Conservation (phyloP, 345 rosid species). For the Xanthoceras sorbifolium region DNA sequence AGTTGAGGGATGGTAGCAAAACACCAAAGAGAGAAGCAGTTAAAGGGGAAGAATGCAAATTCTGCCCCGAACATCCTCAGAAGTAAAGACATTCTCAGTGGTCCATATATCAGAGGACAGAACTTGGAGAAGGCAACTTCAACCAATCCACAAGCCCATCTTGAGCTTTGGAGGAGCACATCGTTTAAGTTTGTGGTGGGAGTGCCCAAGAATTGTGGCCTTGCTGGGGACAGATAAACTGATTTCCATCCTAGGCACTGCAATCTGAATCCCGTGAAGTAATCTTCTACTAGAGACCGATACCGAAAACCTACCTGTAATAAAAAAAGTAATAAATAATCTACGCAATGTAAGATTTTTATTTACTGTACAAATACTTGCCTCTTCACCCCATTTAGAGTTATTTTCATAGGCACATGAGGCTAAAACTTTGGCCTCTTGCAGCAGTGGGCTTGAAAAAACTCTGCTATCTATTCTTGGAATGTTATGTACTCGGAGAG, state of each 20-base stretch:
- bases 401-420: conserved; percentile 35
- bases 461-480: not conserved
- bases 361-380: conserved; percentile 15
- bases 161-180: conserved; percentile 26
- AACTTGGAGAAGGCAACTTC: conserved; percentile 30
- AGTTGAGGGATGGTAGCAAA: conserved; percentile 34
- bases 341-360: too few relatives aligned
- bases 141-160: conserved; percentile 34
- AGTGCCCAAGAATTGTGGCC: conserved; percentile 30
- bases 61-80: conserved; percentile 30
- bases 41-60: conserved; percentile 23
- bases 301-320: conserved; percentile 30
- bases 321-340: too few relatives aligned
- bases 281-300: conserved; percentile 31
- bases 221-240: conserved; percentile 26
- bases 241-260: conserved; percentile 38
- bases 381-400: conserved; percentile 50
- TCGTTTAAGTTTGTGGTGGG: conserved; percentile 32
- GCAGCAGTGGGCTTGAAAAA: too few relatives aligned
- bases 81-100: conserved; percentile 27
- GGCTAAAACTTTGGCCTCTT: conserved; percentile 29
- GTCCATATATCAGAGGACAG: conserved; percentile 29
- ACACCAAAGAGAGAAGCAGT: conserved; percentile 29
- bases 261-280: conserved; percentile 28
- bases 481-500: conserved; percentile 9